Evolutionary conservation across 2,329 filamentous ascomycete species (phyloP), one percentile per base, ranked within the genome.

Genomic region (Calonectria pteridis): DNA sequence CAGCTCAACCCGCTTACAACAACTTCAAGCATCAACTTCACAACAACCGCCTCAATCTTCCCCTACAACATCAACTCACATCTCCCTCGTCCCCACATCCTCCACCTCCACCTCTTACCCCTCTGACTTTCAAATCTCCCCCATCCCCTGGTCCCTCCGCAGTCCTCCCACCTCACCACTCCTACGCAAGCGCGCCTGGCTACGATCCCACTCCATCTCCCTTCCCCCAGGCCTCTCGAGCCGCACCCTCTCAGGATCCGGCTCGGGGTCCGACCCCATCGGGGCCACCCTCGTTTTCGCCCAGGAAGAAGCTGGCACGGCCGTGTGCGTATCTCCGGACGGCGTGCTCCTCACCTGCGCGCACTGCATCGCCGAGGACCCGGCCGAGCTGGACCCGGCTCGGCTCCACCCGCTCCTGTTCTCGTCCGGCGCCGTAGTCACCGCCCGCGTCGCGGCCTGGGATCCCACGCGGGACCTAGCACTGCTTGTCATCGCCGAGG

Each of bases 301-400:
- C 0, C 87, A 88, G 73, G 79, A 86, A 31, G 85, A 88, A 73
- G 88, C 88, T 6, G 87, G 88, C 6, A 89, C 88, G 1, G 88
- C 88, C 0, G 84, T 90, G 2, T 89, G 87, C 74, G 85, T 90
- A 40, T 84, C 85, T 0, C 75, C 83, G 0, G 69, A 78, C 4
- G 88, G 89, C 6, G 81, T 88, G 50, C 76, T 89, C 6, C 79
- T 90, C 26, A 89, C 87, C 2, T 90, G 88, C 77, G 83, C 88
- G 0, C 89, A 90, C 73, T 90, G 88, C 75, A 80, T 89, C 23
- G 87, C 86, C 2, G 88, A 89, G 62, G 81, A 79, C 0, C 74
- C 75, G 6, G 78, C 81, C 1, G 84, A 87, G 11, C 81, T 85
- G 3, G 78, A 84, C 65, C 53, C 29, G 0, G 65, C 76, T 0